Evolutionary conservation across 129 eudicot species (phyloP).

Genomic region (Ambrosia artemisiifolia): DNA sequence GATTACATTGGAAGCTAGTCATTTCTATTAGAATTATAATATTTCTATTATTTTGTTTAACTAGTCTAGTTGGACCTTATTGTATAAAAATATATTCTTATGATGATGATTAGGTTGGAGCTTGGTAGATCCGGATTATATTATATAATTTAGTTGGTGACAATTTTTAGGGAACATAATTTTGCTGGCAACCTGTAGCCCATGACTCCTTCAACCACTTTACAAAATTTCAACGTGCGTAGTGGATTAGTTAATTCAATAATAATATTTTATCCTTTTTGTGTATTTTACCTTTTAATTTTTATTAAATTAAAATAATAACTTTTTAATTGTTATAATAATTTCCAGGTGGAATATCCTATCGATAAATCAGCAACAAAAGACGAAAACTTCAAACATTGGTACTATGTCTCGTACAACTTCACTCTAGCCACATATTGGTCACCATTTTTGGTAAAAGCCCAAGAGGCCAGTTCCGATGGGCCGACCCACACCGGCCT

Average conservation of each 20-base stretch:
- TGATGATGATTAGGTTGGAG: background rate
- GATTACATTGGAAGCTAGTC: background rate
- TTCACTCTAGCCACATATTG: slow-evolving; percentile 63
- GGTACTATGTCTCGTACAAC: slow-evolving; percentile 54
- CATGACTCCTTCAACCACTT: slow-evolving; percentile 29
- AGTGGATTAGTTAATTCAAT: slow-evolving; percentile 2
- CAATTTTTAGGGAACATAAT: slow-evolving; percentile 45
- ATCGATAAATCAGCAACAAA: slow-evolving; percentile 47
- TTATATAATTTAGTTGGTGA: slow-evolving; percentile 28
- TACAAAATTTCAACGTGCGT: slow-evolving; percentile 9
- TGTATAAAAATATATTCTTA: background rate
- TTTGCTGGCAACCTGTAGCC: slow-evolving; percentile 43
- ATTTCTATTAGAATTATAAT: background rate
- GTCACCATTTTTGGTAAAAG: slow-evolving; percentile 61
- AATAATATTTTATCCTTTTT: background rate
- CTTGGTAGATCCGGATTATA: slow-evolving; percentile 26
- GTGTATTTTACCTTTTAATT: background rate
- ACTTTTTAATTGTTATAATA: background rate
- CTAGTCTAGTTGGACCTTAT: slow-evolving; percentile 3
- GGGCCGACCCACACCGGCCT: slow-evolving; percentile 64
- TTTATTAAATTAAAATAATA: background rate
- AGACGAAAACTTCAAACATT: slow-evolving; percentile 67
- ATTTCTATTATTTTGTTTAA: background rate
- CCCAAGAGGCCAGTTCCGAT: slow-evolving; percentile 47
- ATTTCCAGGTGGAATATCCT: slow-evolving; percentile 67